phyloP scores from a whole-genome alignment of 1,284 basidiomycete species.

The Marasmius tenuissimus region DNA sequence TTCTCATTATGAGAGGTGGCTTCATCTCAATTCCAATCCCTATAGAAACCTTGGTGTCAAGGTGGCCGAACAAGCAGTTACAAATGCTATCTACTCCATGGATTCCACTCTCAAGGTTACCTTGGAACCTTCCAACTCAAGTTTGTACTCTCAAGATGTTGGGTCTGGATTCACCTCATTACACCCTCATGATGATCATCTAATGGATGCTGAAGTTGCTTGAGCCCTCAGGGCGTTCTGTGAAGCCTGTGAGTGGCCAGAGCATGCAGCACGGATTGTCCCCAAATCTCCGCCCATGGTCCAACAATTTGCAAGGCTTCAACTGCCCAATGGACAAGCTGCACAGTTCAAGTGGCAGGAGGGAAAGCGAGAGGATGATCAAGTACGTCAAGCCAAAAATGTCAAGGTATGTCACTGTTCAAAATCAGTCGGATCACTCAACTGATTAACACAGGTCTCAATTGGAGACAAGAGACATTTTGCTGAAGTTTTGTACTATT shows the following conservation, averaged over 20 bases:
- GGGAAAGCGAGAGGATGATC: neutral
- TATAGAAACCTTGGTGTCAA: constrained; percentile 12
- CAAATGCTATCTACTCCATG: constrained; percentile 19
- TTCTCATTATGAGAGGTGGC: constrained; percentile 20
- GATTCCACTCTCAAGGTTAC: constrained; percentile 11
- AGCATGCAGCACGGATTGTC: neutral
- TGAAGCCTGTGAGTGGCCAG: neutral
- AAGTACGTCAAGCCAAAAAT: constrained; percentile 19
- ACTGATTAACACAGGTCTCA: constrained; percentile 2
- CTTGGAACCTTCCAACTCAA: too few species aligned
- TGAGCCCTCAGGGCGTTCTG: neutral
- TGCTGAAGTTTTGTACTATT: neutral
- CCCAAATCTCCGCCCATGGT: neutral
- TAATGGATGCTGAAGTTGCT: neutral
- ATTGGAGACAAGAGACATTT: neutral
- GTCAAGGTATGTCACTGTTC: constrained; percentile 21
- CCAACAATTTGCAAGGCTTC: constrained; percentile 24
- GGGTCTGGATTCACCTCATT: neutral
- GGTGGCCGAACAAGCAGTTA: neutral
- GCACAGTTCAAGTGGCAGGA: constrained; percentile 26
- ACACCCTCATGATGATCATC: neutral
- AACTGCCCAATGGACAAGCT: constrained; percentile 28
- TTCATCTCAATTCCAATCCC: constrained; percentile 17
- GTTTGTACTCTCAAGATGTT: neutral
- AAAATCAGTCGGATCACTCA: neutral